Base-by-base conservation (phyloP, 1,139 yeast genomes). In the Diutina neorugosa region DNA sequence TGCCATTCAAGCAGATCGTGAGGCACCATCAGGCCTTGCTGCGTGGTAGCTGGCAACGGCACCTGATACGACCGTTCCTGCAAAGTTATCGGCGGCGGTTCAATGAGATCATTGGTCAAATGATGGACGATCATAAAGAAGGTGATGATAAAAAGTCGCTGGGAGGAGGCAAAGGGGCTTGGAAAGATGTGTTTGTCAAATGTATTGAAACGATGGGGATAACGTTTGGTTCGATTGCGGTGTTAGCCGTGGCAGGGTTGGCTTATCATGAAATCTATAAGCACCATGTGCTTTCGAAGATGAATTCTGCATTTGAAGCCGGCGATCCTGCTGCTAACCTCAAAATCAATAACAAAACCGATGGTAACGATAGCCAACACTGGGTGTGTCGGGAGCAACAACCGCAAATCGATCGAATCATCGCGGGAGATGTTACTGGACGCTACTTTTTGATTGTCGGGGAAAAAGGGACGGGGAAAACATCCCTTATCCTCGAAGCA, bases 381-480 rank as follows among this genome's bases (percentile, higher is more conserved):
- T 82, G 87, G 87, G 87, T 87, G 0, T 80, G 77, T 54, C 72
- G 96, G 51, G 82, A 82, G 0, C 88, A 86, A 60, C 96, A 87
- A 61, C 63, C 71, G 34, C 63, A 82, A 21, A 66, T 87, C 34
- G 88, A 87, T 66, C 81, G 78, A 51, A 82, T 87, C 34, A 73
- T 87, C 14, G 65, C 77, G 8, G 96, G 96, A 0, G 67, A 76
- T 18, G 69, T 79, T 1, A 68, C 69, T 14, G 95, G 96, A 0
- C 66, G 93, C 27, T 87, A 87, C 64, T 85, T 81, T 62, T 68
- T 87, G 53, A 65, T 87, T 18, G 79, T 87, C 54, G 96, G 96
- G 23, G 96, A 87, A 64, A 86, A 87, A 63, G 96, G 96, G 0
- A 86, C 94, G 0, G 96, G 96, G 3, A 87, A 87, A 62, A 84